Evolutionary conservation across 331 rosid species (phyloP).

Genomic region (Spiraea crenata): DNA sequence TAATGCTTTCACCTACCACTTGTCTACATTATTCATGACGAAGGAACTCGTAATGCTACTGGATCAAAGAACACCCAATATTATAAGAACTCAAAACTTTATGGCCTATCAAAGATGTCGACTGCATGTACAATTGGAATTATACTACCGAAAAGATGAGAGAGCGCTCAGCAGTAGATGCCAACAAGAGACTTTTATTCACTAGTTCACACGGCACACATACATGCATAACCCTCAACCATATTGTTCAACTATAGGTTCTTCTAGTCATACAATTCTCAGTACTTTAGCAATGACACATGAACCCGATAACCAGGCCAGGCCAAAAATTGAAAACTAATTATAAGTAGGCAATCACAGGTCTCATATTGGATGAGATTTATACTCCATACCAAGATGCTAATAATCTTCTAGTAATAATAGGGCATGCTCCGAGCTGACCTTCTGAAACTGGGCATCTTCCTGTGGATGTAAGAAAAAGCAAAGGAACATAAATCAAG

Average conservation of each 20-base stretch:
- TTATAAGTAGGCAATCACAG: neutral
- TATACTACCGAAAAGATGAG: neutral
- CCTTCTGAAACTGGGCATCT: constrained; percentile 84
- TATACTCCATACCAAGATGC: neutral
- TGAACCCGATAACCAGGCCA: neutral
- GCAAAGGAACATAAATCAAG: constrained; percentile 7
- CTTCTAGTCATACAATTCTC: neutral
- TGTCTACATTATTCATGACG: too few relatives aligned
- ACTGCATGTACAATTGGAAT: neutral
- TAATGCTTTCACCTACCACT: neutral
- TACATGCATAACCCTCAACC: neutral
- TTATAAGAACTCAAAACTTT: neutral
- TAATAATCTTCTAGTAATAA: constrained; percentile 30
- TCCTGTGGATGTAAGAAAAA: constrained; percentile 49
- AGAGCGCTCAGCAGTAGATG: neutral
- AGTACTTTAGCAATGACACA: neutral
- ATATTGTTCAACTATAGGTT: neutral
- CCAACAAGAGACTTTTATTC: neutral
- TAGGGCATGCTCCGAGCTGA: constrained; percentile 80
- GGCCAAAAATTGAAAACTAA: neutral
- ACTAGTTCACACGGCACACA: constrained; percentile 1
- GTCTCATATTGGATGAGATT: neutral
- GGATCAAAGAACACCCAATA: too few relatives aligned
- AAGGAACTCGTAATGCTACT: too few relatives aligned
- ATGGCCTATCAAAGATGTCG: neutral